Conservation (phyloP, 1,139 yeast species). For the Protomyces lactucae-debilis region DNA sequence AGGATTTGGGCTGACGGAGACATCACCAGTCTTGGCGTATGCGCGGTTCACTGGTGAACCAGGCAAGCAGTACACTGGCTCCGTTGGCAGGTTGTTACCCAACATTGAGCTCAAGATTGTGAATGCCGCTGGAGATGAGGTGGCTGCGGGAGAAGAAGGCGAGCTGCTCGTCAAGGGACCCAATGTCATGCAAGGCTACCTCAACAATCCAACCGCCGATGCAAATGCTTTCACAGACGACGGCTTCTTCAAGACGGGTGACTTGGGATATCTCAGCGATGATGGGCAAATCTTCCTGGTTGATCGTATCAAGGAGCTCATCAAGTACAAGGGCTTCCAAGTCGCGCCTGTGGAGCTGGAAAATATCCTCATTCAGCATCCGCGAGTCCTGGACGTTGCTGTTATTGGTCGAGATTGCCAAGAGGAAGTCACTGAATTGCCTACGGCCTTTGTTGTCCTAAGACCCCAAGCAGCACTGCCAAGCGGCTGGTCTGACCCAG, state of each 20-base stretch:
- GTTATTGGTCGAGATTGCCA: slow-evolving; percentile 40
- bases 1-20: slow-evolving; percentile 28
- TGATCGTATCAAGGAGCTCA: slow-evolving; percentile 66
- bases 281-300: slow-evolving; percentile 53
- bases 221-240: slow-evolving; percentile 51
- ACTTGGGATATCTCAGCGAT: slow-evolving; percentile 51
- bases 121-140: slow-evolving; percentile 46
- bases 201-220: slow-evolving; percentile 53
- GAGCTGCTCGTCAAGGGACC: slow-evolving; percentile 70
- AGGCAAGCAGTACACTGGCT: slow-evolving; percentile 40
- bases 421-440: slow-evolving; percentile 41
- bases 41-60: slow-evolving; percentile 35
- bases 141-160: slow-evolving; percentile 49
- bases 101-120: slow-evolving; percentile 47
- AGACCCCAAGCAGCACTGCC: slow-evolving; percentile 20
- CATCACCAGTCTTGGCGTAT: slow-evolving; percentile 18
- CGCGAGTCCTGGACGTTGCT: slow-evolving; percentile 41
- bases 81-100: slow-evolving; percentile 50
- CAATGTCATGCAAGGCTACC: slow-evolving; percentile 60
- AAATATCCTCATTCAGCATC: slow-evolving; percentile 51
- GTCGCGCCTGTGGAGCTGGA: slow-evolving; percentile 79
- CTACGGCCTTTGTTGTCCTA: slow-evolving; percentile 41
- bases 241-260: slow-evolving; percentile 79
- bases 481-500: slow-evolving; percentile 24
- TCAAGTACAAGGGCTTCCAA: slow-evolving; percentile 66